Evolutionary conservation across 73 alveolate species (phyloP).

Genomic region (Uronychia binucleata): DNA sequence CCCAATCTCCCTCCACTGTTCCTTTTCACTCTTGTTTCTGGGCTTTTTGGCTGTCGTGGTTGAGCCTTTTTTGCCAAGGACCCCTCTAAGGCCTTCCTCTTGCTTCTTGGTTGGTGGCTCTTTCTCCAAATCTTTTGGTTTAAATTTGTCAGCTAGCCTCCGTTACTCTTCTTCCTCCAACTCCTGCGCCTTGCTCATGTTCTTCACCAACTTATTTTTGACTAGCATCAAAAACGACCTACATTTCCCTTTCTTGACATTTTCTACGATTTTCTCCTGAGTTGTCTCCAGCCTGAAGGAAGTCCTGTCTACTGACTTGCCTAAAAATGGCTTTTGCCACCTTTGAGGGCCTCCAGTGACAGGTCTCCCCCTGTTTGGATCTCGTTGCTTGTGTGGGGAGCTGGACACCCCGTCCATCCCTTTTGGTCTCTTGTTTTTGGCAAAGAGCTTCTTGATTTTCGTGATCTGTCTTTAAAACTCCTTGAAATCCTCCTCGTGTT

Average conservation of each 20-base stretch:
- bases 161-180: background rate
- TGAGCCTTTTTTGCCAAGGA: background rate
- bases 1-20: background rate
- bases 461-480: background rate
- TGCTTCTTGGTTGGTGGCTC: background rate
- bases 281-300: background rate
- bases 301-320: background rate
- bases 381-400: background rate
- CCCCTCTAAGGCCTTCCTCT: no score
- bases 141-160: background rate
- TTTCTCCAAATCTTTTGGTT: background rate
- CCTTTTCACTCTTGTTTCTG: no score
- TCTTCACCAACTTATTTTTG: background rate
- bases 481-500: background rate
- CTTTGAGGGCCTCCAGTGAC: constrained; percentile 1
- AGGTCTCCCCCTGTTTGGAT: background rate
- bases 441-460: background rate
- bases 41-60: background rate
- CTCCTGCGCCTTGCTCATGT: background rate
- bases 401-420: background rate
- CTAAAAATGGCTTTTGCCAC: background rate
- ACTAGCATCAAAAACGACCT: background rate
- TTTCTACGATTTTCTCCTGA: background rate
- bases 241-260: background rate
- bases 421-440: background rate